These are phyloP conservation scores for Hypoxylon sp. DNA, from an alignment of 2,329 filamentous ascomycete genomes.

Conservation along the genomic window DNA sequence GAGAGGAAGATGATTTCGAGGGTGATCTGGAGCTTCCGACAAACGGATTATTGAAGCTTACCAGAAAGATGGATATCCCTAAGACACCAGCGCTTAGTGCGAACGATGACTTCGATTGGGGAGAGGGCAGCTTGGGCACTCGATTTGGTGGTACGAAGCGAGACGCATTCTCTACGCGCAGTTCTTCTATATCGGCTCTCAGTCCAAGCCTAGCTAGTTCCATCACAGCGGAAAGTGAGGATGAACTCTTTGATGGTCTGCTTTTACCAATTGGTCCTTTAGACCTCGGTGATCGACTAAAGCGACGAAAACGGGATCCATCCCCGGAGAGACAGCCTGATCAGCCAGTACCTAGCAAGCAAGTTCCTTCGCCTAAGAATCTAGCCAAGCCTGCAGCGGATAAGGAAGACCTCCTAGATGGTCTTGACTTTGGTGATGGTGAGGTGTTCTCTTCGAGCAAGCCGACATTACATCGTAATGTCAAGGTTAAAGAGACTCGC, in stretches of 20 bases:
- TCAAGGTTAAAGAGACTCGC: slow-evolving; percentile 82
- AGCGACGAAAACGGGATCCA: slow-evolving; percentile 73
- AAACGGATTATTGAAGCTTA: slow-evolving; percentile 73
- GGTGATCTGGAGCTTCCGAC: slow-evolving; percentile 77
- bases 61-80: slow-evolving; percentile 70
- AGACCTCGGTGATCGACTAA: slow-evolving; percentile 82
- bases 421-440: slow-evolving; percentile 86
- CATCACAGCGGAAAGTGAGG: slow-evolving; percentile 91
- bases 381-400: slow-evolving; percentile 56
- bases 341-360: slow-evolving; percentile 53
- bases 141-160: slow-evolving; percentile 87
- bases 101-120: slow-evolving; percentile 89
- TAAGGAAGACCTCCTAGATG: slow-evolving; percentile 84
- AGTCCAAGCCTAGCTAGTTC: slow-evolving; percentile 94
- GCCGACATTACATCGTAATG: slow-evolving; percentile 87
- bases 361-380: slow-evolving; percentile 44
- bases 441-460: slow-evolving; percentile 85
- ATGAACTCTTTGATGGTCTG: slow-evolving; percentile 91
- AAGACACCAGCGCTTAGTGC: slow-evolving; percentile 69
- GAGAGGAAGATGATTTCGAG: slow-evolving; percentile 75
- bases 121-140: slow-evolving; percentile 91
- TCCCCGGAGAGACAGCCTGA: slow-evolving; percentile 61
- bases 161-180: slow-evolving; percentile 82
- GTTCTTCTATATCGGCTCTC: slow-evolving; percentile 87
- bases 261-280: slow-evolving; percentile 85